Evolutionary conservation across 176 grass and related monocot genomes (phyloP).

Genomic region (Raddia guianensis): DNA sequence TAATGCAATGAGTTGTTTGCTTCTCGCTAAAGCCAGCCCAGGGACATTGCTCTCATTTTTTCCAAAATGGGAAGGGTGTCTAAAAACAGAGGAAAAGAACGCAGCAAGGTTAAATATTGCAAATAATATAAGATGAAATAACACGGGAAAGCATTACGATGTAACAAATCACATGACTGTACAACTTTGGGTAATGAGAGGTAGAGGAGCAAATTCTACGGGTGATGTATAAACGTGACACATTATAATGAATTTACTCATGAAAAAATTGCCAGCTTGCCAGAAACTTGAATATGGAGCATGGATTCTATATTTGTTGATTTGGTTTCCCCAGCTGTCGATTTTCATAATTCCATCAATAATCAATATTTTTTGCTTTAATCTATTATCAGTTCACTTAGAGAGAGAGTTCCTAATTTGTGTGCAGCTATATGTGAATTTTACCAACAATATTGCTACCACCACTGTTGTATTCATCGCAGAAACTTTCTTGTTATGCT

Average conservation of each 20-base stretch:
- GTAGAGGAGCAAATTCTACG: background rate
- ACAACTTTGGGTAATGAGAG: background rate
- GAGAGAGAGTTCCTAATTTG: background rate
- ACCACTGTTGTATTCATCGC: background rate
- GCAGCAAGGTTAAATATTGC: background rate
- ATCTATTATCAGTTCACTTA: background rate
- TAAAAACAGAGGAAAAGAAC: conserved; percentile 30
- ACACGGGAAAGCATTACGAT: background rate
- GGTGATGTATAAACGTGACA: background rate
- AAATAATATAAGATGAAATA: background rate
- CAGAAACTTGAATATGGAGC: background rate
- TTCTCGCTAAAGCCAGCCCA: conserved; percentile 34
- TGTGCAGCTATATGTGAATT: background rate
- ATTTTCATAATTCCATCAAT: background rate
- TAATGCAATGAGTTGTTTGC: conserved; percentile 15
- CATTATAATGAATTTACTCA: background rate
- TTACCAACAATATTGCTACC: conserved; percentile 11
- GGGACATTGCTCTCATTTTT: background rate
- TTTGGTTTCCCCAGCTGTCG: background rate
- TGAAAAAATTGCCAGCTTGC: background rate
- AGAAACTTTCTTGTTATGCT: background rate
- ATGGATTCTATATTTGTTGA: background rate
- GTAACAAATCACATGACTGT: background rate
- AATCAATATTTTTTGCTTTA: conserved; percentile 1
- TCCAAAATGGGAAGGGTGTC: conserved; percentile 19